Percentiles rank a stretch among this genome's conserved stretches.
Conservation (phyloP, 1,284 basidiomycete genomes). For the Omphalotus olearius region DNA sequence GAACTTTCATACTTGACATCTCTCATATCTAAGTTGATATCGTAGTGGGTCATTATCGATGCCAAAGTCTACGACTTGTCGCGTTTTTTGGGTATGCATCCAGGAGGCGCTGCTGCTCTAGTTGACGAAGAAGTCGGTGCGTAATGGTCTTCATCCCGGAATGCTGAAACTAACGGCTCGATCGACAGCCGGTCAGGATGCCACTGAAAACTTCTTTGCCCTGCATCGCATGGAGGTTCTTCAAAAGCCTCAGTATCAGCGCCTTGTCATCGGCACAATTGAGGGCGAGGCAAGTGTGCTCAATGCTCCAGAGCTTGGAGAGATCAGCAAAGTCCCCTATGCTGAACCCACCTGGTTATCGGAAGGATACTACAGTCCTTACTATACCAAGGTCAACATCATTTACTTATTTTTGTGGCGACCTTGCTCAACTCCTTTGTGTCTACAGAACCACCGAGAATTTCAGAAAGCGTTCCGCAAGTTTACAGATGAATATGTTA, state of each 20-base stretch:
- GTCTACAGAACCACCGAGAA: slow-evolving; percentile 38
- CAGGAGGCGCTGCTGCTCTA: slow-evolving; percentile 75
- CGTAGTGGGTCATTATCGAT: slow-evolving; percentile 81
- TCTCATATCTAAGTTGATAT: slow-evolving; percentile 14
- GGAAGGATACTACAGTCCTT: slow-evolving; percentile 61
- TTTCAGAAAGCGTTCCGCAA: slow-evolving; percentile 45
- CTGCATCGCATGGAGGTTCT: slow-evolving; percentile 82
- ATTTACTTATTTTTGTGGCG: not conserved
- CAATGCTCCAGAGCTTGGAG: slow-evolving; percentile 47
- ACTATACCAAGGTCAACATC: slow-evolving; percentile 56
- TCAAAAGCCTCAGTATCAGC: slow-evolving; percentile 66
- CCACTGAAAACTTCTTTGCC: slow-evolving; percentile 82
- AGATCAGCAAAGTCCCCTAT: slow-evolving; percentile 72
- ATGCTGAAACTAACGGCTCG: slow-evolving; percentile 15
- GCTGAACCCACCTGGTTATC: slow-evolving; percentile 81
- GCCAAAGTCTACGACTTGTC: slow-evolving; percentile 79
- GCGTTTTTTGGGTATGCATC: slow-evolving; percentile 77
- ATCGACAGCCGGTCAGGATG: slow-evolving; percentile 71
- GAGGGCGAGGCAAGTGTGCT: slow-evolving; percentile 62
- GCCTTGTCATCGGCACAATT: slow-evolving; percentile 68
- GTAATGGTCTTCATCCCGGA: slow-evolving; percentile 29
- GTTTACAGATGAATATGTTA: slow-evolving; percentile 47
- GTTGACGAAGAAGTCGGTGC: slow-evolving; percentile 67
- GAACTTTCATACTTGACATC: not conserved
- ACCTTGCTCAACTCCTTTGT: not conserved